Evolutionary conservation across 371 early-diverging fungal species (phyloP).

Genomic region (Entomophthora muscae): DNA sequence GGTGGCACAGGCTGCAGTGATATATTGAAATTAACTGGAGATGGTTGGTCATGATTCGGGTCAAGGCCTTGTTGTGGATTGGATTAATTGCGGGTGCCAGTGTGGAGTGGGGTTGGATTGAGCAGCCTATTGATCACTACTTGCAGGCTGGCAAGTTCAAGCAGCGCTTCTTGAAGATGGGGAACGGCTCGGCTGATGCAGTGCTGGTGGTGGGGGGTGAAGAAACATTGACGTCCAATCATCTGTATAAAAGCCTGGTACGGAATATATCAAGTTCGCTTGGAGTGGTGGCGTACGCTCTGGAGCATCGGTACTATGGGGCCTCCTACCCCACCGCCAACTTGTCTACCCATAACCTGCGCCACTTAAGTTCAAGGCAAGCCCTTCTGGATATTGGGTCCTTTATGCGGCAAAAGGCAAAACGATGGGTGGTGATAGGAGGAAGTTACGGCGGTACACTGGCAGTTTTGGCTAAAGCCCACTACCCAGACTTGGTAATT

Average conservation of each 20-base stretch:
- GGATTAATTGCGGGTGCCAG: no score
- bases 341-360: conserved; percentile 14
- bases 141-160: conserved; percentile 19
- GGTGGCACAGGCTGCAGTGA: no score
- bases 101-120: not conserved
- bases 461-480: conserved; percentile 44
- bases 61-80: no score
- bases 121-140: not conserved
- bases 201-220: conserved; percentile 25
- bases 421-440: conserved; percentile 47
- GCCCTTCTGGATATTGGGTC: conserved; percentile 39
- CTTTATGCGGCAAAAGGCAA: conserved; percentile 30
- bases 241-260: conserved; percentile 12
- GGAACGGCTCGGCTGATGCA: conserved; percentile 49
- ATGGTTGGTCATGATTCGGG: no score
- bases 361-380: conserved; percentile 31
- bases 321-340: conserved; percentile 26
- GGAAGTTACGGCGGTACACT: conserved; percentile 54
- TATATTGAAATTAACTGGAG: no score
- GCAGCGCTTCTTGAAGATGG: conserved; percentile 40
- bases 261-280: conserved; percentile 31
- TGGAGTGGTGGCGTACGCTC: conserved; percentile 37
- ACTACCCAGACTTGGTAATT: conserved; percentile 42
- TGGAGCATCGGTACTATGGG: conserved; percentile 67
- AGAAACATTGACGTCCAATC: conserved; percentile 15